Conservation (phyloP, 306 rosid genomes). For the Dryas drummondii region DNA sequence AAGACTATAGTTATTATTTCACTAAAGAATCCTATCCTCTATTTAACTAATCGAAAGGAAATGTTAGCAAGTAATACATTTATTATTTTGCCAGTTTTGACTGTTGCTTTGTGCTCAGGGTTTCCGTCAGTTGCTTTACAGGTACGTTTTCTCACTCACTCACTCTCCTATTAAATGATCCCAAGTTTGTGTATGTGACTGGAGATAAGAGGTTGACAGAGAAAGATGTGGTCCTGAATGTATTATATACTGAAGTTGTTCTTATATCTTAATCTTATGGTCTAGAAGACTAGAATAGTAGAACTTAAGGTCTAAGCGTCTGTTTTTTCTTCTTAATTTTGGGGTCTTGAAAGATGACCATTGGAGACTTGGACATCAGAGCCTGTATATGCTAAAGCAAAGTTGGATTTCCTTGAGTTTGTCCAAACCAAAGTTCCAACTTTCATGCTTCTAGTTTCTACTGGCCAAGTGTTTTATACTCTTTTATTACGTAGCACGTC, state of each 20-base stretch:
- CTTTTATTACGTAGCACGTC: not conserved
- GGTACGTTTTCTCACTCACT: slow-evolving; percentile 8
- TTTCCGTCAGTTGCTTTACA: not conserved
- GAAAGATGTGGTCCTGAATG: not conserved
- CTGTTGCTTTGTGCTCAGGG: not conserved
- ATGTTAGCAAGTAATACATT: not conserved
- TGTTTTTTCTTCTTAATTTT: not conserved
- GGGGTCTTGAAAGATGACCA: not conserved
- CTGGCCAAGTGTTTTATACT: not conserved
- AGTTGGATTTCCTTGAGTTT: not conserved
- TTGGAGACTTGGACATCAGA: not conserved
- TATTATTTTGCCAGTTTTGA: not conserved
- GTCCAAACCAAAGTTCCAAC: not conserved
- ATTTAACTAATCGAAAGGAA: not conserved
- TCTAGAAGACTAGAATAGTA: slow-evolving; percentile 2
- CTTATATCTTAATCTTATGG: not conserved
- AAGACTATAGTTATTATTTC: not conserved
- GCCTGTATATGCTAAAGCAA: not conserved
- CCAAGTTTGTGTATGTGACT: not conserved
- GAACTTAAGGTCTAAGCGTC: not conserved
- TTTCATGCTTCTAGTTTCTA: not conserved
- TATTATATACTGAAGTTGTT: not conserved
- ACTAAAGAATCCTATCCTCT: not conserved
- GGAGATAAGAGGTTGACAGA: not conserved
- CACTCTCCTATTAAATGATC: not conserved